Evolutionary conservation across 306 rosid genomes (phyloP), one percentile per base, ranked within the genome.

Genomic region (Fagus sylvatica): DNA sequence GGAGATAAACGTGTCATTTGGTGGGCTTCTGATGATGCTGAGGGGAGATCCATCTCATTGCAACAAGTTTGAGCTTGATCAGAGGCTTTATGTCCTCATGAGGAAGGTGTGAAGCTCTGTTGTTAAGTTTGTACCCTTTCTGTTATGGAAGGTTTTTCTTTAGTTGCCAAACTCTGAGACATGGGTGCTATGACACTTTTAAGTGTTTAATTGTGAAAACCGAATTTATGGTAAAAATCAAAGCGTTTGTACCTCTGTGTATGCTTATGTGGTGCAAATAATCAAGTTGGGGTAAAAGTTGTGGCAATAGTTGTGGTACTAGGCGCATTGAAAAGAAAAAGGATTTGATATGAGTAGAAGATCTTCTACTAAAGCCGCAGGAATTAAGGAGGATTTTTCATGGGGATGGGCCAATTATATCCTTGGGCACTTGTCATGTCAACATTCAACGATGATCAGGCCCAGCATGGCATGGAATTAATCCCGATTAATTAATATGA

Each of bases 1-100:
- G 74, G 98, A 94, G 85, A 69, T 94, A 22, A 79, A 81, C 78
- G 91, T 91, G 64, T 92, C 97, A 42, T 94, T 94, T 85, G 95
- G 97, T 54, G 97, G 97, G 77, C 98, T 92, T 71, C 87, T 92
- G 85, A 92, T 92, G 98, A 64, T 90, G 92, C 83, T 92, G 83
- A 93, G 77, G 84, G 97, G 98, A 36, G 98, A 90, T 54, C 88
- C 94, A 40, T 90, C 94, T 19, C 89, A 90, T 75, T 90, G 88
- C 84, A 90, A 87, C 84, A 88, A 90, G 82, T 94, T 92, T 80
- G 96, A 92, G 76, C 93, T 92, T 62, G 98, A 94, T 84, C 96
- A 90, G 82, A 84, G 89, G 86, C 69, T 90, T 78, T 92, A 78
- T 84, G 89, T 90, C 79, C 87, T 94, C 78, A 88, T 94, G 34